Evolutionary conservation across 305 asterid species (phyloP).

Genomic region (Solanum hybrid): DNA sequence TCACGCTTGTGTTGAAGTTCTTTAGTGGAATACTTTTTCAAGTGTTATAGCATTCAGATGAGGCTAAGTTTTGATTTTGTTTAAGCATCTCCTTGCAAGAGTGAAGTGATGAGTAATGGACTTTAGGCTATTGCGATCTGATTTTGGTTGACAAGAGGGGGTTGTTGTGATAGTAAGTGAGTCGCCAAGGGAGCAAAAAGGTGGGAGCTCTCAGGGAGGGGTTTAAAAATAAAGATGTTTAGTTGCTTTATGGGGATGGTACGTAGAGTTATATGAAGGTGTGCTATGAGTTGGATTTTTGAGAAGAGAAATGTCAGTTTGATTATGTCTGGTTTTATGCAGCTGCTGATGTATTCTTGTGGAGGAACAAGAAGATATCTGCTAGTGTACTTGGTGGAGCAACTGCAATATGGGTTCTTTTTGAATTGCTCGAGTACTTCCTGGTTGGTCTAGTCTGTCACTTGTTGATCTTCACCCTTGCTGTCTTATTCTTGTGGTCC

Average conservation of each 20-base stretch:
- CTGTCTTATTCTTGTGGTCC: conserved; percentile 70
- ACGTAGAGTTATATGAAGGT: background rate
- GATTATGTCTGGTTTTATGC: conserved; percentile 9
- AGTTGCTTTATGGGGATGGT: background rate
- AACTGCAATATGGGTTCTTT: conserved; percentile 76
- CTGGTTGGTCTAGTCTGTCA: conserved; percentile 70
- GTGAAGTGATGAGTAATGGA: background rate
- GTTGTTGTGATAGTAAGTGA: background rate
- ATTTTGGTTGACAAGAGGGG: background rate
- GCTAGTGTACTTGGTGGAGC: conserved; percentile 62
- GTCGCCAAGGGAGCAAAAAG: background rate
- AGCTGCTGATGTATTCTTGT: conserved; percentile 89
- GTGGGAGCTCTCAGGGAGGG: background rate
- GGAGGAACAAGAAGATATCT: conserved; percentile 88
- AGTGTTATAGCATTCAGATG: background rate
- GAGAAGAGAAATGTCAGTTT: background rate
- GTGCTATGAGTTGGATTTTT: background rate
- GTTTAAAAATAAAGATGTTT: background rate
- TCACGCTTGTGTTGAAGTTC: background rate
- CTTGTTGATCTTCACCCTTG: conserved; percentile 38
- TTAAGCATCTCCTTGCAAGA: background rate
- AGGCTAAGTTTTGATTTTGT: background rate
- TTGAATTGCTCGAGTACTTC: conserved; percentile 71
- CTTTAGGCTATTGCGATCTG: background rate
- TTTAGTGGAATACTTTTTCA: background rate